phyloP scores from a whole-genome alignment of 2,329 filamentous ascomycete genomes.

The Penicillium expansum region DNA sequence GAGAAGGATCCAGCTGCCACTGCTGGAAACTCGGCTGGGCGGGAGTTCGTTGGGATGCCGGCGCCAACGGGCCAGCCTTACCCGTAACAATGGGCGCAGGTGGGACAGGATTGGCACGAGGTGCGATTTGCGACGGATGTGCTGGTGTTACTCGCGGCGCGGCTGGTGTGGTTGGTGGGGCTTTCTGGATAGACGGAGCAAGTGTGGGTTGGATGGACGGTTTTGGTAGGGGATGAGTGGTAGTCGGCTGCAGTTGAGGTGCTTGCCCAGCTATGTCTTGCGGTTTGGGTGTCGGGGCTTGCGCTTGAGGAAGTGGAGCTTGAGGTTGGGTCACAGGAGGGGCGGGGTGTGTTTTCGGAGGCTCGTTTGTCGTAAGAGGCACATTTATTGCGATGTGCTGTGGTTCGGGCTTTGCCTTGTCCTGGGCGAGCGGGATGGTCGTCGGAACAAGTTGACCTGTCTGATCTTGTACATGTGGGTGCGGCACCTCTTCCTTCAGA shows the following conservation, averaged over 20 bases:
- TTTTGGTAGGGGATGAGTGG: conserved; percentile 22
- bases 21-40: conserved; percentile 38
- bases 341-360: conserved; percentile 6
- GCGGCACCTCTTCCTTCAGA: conserved; percentile 23
- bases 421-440: not conserved
- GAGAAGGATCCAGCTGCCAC: conserved; percentile 35
- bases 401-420: conserved; percentile 3
- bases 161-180: conserved; percentile 20
- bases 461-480: conserved; percentile 6
- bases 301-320: conserved; percentile 8
- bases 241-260: conserved; percentile 17
- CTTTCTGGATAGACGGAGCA: conserved; percentile 19
- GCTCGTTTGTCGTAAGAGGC: conserved; percentile 3
- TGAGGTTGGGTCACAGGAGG: conserved; percentile 5
- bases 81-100: conserved; percentile 14
- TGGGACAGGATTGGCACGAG: conserved; percentile 16
- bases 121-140: conserved; percentile 29
- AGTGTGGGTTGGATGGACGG: conserved; percentile 21
- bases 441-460: conserved; percentile 1
- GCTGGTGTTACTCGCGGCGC: conserved; percentile 17
- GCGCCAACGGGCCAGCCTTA: conserved; percentile 18
- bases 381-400: conserved; percentile 2
- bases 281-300: conserved; percentile 9
- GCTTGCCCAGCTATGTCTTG: conserved; percentile 13
- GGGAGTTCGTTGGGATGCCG: conserved; percentile 21